Conservation (phyloP, 2,329 filamentous ascomycete species). For the Aspergillus jensenii region DNA sequence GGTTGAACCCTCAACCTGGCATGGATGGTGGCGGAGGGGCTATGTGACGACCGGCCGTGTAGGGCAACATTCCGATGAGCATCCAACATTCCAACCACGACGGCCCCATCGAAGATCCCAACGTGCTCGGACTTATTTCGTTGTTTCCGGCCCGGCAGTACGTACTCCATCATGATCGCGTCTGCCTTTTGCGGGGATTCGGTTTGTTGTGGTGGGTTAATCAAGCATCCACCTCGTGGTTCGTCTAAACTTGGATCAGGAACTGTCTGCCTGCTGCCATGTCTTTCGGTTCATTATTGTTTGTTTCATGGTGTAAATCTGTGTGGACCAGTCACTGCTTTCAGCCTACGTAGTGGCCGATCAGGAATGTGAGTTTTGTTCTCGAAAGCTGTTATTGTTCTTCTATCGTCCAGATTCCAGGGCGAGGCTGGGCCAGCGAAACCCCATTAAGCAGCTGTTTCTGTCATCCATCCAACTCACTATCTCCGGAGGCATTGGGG, state of each 20-base stretch:
- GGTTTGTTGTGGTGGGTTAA: too few species aligned
- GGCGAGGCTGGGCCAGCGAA: conserved; percentile 1
- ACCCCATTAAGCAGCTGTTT: not conserved
- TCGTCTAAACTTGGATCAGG: not conserved
- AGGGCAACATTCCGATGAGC: too few species aligned
- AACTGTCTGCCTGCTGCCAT: not conserved
- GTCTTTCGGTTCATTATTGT: not conserved
- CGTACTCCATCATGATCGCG: not conserved
- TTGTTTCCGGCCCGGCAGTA: too few species aligned
- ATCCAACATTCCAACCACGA: too few species aligned
- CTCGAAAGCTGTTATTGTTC: not conserved
- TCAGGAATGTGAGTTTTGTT: not conserved
- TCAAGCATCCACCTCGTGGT: not conserved
- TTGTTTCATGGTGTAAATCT: not conserved
- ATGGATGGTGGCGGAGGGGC: too few species aligned
- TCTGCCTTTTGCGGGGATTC: not conserved
- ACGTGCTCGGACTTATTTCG: too few species aligned
- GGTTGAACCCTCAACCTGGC: too few species aligned
- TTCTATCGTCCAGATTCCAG: not conserved
- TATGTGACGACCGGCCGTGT: too few species aligned
- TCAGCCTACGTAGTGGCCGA: not conserved
- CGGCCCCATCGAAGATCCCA: too few species aligned
- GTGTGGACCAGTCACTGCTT: not conserved
- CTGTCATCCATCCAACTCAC: not conserved
- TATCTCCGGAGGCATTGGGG: not conserved